Evolutionary conservation across 192 early-diverging fungal genomes (phyloP).

Genomic region (Coemansia sp.): DNA sequence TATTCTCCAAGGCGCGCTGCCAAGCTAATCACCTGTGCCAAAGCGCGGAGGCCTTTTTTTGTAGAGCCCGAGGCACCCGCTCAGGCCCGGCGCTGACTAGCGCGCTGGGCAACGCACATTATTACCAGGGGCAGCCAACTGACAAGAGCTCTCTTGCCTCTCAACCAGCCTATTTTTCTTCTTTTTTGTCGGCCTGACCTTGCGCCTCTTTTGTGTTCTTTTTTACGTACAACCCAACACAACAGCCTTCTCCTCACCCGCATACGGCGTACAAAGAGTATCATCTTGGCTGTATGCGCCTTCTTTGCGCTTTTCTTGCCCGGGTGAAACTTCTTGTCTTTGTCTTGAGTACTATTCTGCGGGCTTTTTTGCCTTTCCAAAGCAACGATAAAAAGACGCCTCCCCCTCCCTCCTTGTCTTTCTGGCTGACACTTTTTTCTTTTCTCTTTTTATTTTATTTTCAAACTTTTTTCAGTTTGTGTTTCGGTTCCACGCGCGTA

Average conservation of each 20-base stretch:
- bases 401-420: slow-evolving; percentile 1
- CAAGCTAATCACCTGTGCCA: not conserved
- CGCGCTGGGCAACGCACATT: not conserved
- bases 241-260: slow-evolving; percentile 1
- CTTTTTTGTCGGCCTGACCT: not conserved
- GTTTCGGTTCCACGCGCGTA: slow-evolving; percentile 40
- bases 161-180: not conserved
- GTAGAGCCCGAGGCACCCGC: not conserved
- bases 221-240: not conserved
- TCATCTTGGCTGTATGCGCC: slow-evolving; percentile 1
- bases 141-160: not conserved
- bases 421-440: slow-evolving; percentile 9
- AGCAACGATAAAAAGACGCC: not conserved
- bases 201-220: not conserved
- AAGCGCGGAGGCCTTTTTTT: not conserved
- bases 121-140: not conserved
- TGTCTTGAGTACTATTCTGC: slow-evolving; percentile 2
- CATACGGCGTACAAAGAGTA: slow-evolving; percentile 2
- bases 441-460: slow-evolving; percentile 7
- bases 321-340: not conserved
- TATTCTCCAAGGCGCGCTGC: not conserved
- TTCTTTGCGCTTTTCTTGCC: not conserved
- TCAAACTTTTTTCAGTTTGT: slow-evolving; percentile 7
- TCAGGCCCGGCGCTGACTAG: not conserved
- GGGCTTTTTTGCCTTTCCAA: slow-evolving; percentile 2